Evolutionary conservation across 768 basidiomycete species (phyloP).

Genomic region (Leccinum uliginosum): DNA sequence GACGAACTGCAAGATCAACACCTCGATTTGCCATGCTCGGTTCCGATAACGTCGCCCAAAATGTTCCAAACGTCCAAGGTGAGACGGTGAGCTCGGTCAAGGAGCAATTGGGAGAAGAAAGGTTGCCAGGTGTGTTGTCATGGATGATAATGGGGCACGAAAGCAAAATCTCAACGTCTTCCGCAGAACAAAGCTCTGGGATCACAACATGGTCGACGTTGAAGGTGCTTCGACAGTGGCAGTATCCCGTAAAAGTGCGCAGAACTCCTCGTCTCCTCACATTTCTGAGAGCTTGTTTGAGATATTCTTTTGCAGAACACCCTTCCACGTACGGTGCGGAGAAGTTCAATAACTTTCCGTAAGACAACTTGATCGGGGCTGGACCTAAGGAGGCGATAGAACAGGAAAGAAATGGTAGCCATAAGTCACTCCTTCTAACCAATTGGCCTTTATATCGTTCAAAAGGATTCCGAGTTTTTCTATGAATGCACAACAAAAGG

Average conservation of each 20-base stretch:
- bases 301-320: not conserved
- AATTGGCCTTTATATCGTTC: conserved; percentile 23
- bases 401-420: not conserved
- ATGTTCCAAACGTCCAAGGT: not conserved
- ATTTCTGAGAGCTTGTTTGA: not conserved
- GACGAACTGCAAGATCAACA: conserved; percentile 11
- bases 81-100: conserved; percentile 26
- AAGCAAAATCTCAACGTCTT: not conserved
- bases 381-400: not conserved
- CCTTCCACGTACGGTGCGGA: not conserved
- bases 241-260: not conserved
- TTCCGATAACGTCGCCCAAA: conserved; percentile 2
- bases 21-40: not conserved
- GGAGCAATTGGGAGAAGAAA: conserved; percentile 6
- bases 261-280: not conserved
- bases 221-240: not conserved
- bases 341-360: not conserved
- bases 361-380: not conserved
- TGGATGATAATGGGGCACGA: not conserved
- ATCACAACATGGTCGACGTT: not conserved
- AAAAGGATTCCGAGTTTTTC: conserved; percentile 1
- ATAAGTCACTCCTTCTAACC: not conserved
- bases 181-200: not conserved
- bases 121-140: conserved; percentile 13
- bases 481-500: conserved; percentile 1